A percentile compares a stretch with the other conserved stretches of the same genome.
Evolutionary conservation across 805 yeast species (phyloP).

Genomic region (Saturnispora quitensis): DNA sequence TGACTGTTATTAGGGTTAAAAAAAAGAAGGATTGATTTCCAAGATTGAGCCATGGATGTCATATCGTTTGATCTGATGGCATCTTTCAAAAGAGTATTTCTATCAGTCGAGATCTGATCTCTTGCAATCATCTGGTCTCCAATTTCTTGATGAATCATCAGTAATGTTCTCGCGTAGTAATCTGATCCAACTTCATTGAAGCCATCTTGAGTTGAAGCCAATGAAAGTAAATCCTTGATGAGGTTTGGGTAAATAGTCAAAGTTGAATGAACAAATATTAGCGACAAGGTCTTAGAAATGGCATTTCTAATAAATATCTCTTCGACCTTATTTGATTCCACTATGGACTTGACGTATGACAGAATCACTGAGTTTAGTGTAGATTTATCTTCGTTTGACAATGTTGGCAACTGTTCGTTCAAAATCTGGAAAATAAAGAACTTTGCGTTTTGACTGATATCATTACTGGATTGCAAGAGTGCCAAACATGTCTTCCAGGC

Average conservation of each 20-base stretch:
- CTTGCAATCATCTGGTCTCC: constrained; percentile 84
- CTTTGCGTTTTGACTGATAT: constrained; percentile 42
- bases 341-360: constrained; percentile 30
- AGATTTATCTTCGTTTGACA: constrained; percentile 37
- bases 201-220: constrained; percentile 24
- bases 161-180: constrained; percentile 62
- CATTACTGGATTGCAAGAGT: constrained; percentile 25
- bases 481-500: constrained; percentile 50
- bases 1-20: constrained; percentile 22
- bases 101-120: constrained; percentile 49
- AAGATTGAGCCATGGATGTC: constrained; percentile 48
- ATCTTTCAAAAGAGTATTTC: constrained; percentile 73
- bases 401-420: constrained; percentile 41
- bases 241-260: constrained; percentile 40
- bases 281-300: constrained; percentile 45
- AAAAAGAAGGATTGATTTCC: constrained; percentile 51
- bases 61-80: constrained; percentile 71
- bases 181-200: constrained; percentile 46
- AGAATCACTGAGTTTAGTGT: constrained; percentile 41
- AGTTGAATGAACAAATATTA: constrained; percentile 42
- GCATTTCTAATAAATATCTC: constrained; percentile 44
- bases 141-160: constrained; percentile 79
- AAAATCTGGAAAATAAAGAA: constrained; percentile 66
- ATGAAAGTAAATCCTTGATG: constrained; percentile 38
- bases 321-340: constrained; percentile 24